Conservation (phyloP, 1,139 yeast species). For the Protomyces inouyei region DNA sequence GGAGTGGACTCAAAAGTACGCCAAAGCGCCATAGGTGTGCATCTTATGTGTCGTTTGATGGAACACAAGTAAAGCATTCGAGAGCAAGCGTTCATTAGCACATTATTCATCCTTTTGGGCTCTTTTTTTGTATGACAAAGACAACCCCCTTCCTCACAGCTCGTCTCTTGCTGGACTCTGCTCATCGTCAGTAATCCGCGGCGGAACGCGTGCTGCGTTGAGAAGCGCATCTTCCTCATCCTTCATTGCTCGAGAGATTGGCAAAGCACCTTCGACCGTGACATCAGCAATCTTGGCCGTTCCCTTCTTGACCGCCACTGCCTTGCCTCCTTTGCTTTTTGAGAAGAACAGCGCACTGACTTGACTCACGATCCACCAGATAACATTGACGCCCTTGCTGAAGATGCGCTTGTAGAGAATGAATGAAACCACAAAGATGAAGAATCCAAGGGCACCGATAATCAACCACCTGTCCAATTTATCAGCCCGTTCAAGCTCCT, state of each 20-base stretch:
- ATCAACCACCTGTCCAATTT: slow-evolving; percentile 56
- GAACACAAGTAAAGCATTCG: no score
- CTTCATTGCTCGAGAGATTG: not conserved
- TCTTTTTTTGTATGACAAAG: no score
- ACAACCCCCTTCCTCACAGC: not conserved
- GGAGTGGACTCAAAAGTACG: slow-evolving; percentile 22
- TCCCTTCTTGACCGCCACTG: not conserved
- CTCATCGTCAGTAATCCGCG: not conserved
- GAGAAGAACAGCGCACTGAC: not conserved
- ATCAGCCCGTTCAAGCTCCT: slow-evolving; percentile 63
- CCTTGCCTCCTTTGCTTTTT: not conserved
- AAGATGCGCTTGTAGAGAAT: slow-evolving; percentile 21
- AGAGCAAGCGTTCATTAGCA: not conserved
- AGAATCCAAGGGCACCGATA: slow-evolving; percentile 53
- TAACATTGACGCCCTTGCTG: slow-evolving; percentile 14
- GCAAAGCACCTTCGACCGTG: not conserved
- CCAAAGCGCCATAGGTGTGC: not conserved
- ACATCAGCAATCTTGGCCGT: not conserved
- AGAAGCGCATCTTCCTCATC: not conserved
- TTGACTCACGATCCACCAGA: slow-evolving; percentile 3
- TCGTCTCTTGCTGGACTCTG: not conserved
- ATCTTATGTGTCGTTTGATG: no score
- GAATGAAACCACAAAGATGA: slow-evolving; percentile 5
- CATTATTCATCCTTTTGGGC: not conserved
- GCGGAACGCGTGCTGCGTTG: not conserved